Conservation (phyloP, 371 early-diverging fungal genomes). For the Zopfochytrium polystomum region DNA sequence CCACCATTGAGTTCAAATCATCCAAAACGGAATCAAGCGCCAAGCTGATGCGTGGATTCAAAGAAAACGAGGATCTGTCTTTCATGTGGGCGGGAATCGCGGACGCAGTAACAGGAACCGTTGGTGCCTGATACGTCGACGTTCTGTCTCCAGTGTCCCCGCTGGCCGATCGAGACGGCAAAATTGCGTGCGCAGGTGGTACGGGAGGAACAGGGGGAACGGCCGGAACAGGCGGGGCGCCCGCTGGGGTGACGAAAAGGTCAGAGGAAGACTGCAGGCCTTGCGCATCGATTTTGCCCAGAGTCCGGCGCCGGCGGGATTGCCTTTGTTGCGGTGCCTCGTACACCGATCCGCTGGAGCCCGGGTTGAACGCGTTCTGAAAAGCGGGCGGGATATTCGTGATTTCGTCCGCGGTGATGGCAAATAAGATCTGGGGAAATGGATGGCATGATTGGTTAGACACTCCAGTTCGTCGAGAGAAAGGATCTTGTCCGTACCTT, state of each 20-base stretch:
- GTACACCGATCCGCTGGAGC: conserved; percentile 6
- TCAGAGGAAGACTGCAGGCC: too few species aligned
- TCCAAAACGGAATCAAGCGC: conserved; percentile 7
- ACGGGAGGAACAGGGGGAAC: neutral
- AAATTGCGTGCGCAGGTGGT: neutral
- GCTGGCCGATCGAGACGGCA: neutral
- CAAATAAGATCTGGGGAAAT: conserved; percentile 20
- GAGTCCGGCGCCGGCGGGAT: neutral
- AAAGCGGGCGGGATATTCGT: conserved; percentile 28
- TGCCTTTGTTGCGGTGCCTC: neutral
- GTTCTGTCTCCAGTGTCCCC: neutral
- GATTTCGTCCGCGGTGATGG: conserved; percentile 26
- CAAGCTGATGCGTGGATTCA: conserved; percentile 20
- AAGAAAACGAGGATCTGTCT: too few species aligned
- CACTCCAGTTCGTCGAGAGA: conserved; percentile 5
- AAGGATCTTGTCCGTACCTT: conserved; percentile 21
- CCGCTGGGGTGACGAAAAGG: too few species aligned
- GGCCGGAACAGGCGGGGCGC: too few species aligned
- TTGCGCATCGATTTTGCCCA: neutral
- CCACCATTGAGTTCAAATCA: conserved; percentile 12
- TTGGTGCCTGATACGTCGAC: neutral
- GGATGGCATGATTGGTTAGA: neutral
- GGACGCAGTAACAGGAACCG: too few species aligned
- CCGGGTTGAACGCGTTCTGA: conserved; percentile 16
- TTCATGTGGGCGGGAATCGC: too few species aligned